Evolutionary conservation across 1,139 yeast genomes (phyloP).

Genomic region (Kluyveromyces sp.): DNA sequence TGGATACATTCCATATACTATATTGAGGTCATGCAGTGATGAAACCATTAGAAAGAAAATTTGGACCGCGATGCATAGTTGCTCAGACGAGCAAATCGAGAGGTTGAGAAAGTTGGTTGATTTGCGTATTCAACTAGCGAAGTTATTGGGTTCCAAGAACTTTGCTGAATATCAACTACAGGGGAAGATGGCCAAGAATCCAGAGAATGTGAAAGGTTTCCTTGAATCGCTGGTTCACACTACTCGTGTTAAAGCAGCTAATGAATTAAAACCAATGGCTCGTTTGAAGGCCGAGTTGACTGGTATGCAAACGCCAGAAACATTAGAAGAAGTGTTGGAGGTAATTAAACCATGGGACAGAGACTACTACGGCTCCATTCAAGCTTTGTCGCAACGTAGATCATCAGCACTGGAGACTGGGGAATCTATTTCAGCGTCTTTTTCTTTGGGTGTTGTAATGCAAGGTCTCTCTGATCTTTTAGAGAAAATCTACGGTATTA

Average conservation of each 20-base stretch:
- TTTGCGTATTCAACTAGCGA: constrained; percentile 65
- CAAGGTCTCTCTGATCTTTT: constrained; percentile 74
- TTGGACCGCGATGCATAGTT: constrained; percentile 68
- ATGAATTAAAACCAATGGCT: constrained; percentile 46
- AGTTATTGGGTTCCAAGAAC: constrained; percentile 61
- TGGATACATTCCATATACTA: constrained; percentile 60
- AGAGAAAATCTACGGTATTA: constrained; percentile 64
- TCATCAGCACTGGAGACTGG: constrained; percentile 14
- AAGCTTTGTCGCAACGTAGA: constrained; percentile 33
- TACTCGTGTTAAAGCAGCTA: constrained; percentile 48
- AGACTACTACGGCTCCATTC: constrained; percentile 52
- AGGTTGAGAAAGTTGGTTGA: constrained; percentile 53
- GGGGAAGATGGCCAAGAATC: constrained; percentile 85
- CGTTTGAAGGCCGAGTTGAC: constrained; percentile 32
- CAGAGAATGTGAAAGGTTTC: constrained; percentile 68
- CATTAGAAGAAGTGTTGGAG: constrained; percentile 38
- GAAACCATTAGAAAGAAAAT: constrained; percentile 55
- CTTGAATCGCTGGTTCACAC: constrained; percentile 49
- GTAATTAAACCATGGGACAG: constrained; percentile 85
- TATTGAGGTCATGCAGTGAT: constrained; percentile 52
- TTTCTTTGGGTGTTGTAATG: constrained; percentile 81
- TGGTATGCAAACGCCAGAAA: constrained; percentile 10
- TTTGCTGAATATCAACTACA: constrained; percentile 76
- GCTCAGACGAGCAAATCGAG: constrained; percentile 48
- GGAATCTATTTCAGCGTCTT: constrained; percentile 49